A percentile compares a stretch with the other conserved stretches of the same genome.
Conservation (phyloP, 1,139 yeast genomes). For the Blastobotrys malaysiensis region DNA sequence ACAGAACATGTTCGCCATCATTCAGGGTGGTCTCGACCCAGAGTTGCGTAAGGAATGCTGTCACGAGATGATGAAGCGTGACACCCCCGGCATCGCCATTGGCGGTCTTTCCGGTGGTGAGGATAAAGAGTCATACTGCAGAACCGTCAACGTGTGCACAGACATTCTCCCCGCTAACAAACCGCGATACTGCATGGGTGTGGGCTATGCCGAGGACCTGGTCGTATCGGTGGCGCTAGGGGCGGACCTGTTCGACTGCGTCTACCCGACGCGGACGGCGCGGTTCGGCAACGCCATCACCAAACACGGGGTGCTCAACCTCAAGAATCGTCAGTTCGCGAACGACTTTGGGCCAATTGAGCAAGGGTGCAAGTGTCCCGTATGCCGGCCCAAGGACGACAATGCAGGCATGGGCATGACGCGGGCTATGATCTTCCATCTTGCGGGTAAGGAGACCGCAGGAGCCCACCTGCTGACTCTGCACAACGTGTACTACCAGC, state of each 20-base stretch:
- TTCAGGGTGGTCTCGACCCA: constrained; percentile 42
- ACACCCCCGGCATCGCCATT: constrained; percentile 44
- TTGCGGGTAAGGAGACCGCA: constrained; percentile 39
- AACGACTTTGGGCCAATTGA: constrained; percentile 38
- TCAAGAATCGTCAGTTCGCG: constrained; percentile 33
- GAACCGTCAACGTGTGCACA: constrained; percentile 38
- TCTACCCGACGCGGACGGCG: constrained; percentile 43
- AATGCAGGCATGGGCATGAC: constrained; percentile 36
- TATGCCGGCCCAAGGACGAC: constrained; percentile 31
- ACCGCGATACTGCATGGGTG: constrained; percentile 45
- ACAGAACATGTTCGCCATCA: constrained; percentile 41
- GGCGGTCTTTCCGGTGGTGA: constrained; percentile 45
- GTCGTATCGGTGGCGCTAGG: constrained; percentile 43
- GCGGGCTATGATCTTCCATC: constrained; percentile 35
- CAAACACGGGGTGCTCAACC: constrained; percentile 34
- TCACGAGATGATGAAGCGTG: constrained; percentile 39
- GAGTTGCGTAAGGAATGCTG: constrained; percentile 39
- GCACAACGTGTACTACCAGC: constrained; percentile 41
- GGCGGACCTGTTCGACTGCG: constrained; percentile 44
- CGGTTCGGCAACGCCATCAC: constrained; percentile 44
- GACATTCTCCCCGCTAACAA: constrained; percentile 38
- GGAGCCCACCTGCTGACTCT: constrained; percentile 42
- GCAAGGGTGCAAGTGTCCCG: constrained; percentile 39
- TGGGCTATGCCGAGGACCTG: constrained; percentile 44
- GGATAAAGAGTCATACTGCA: constrained; percentile 38